These are phyloP conservation scores for Candida montana DNA, from an alignment of 805 yeast species.

Conservation along the genomic window DNA sequence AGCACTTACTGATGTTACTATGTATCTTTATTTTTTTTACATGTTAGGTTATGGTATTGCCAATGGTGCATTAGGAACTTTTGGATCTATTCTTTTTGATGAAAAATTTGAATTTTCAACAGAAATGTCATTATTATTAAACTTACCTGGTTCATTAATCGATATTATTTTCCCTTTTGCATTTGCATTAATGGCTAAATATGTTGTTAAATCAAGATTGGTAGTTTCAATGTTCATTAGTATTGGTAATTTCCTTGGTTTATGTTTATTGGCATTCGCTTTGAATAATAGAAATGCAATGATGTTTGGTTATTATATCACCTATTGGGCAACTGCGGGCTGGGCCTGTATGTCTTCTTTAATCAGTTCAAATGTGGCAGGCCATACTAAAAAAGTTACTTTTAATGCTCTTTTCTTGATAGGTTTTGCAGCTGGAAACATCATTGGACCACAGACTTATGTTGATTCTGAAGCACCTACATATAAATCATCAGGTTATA, in stretches of 20 bases:
- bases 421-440: slow-evolving; percentile 62
- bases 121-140: slow-evolving; percentile 18
- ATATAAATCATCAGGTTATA: slow-evolving; percentile 27
- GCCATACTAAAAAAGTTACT: slow-evolving; percentile 66
- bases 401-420: slow-evolving; percentile 54
- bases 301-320: slow-evolving; percentile 25
- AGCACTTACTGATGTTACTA: slow-evolving; percentile 42
- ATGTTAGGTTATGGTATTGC: slow-evolving; percentile 40
- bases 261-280: slow-evolving; percentile 30
- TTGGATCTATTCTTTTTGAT: slow-evolving; percentile 16
- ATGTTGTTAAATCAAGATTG: slow-evolving; percentile 21
- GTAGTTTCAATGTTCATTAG: slow-evolving; percentile 23
- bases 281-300: slow-evolving; percentile 21
- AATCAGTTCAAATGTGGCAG: slow-evolving; percentile 52
- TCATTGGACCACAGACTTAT: slow-evolving; percentile 73
- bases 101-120: slow-evolving; percentile 13
- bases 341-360: slow-evolving; percentile 30
- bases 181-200: slow-evolving; percentile 24
- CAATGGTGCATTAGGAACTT: slow-evolving; percentile 41
- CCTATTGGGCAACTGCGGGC: slow-evolving; percentile 31
- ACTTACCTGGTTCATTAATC: slow-evolving; percentile 32
- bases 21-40: slow-evolving; percentile 41
- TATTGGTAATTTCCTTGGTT: slow-evolving; percentile 6
- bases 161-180: slow-evolving; percentile 22
- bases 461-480: slow-evolving; percentile 50